Evolutionary conservation across 352 stramenopile genomes (phyloP).

Genomic region (Globisporangium recalcitrans): DNA sequence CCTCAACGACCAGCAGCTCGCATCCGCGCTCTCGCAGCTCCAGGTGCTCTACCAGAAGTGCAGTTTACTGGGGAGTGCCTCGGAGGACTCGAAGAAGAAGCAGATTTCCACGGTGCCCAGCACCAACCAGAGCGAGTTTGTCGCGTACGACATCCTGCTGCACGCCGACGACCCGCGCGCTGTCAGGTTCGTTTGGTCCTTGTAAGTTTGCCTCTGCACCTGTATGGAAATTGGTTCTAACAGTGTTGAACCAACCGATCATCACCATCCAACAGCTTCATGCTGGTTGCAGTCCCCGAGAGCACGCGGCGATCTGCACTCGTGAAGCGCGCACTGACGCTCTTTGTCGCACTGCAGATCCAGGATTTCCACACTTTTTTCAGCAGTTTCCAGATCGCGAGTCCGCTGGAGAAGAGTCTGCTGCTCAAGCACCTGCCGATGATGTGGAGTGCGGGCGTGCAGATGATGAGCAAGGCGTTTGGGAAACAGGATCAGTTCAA

Average conservation of each 20-base stretch:
- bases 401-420: constrained; percentile 33
- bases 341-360: constrained; percentile 55
- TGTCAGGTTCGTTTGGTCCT: constrained; percentile 26
- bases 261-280: constrained; percentile 13
- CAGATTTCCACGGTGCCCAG: background rate
- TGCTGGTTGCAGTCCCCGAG: constrained; percentile 32
- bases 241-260: background rate
- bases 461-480: constrained; percentile 57
- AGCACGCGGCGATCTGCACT: constrained; percentile 11
- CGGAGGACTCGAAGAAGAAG: constrained; percentile 6
- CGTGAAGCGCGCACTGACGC: constrained; percentile 32
- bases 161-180: constrained; percentile 40
- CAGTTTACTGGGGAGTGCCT: constrained; percentile 1
- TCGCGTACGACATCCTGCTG: constrained; percentile 57
- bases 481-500: constrained; percentile 54
- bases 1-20: constrained; percentile 65
- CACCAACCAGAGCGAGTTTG: constrained; percentile 29
- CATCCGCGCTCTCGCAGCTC: constrained; percentile 51
- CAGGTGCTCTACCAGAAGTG: constrained; percentile 30
- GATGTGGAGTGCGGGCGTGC: constrained; percentile 31
- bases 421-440: constrained; percentile 33
- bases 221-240: constrained; percentile 4
- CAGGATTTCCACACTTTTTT: constrained; percentile 37
- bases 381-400: constrained; percentile 21
- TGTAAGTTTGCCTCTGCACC: no score